Base-by-base conservation (phyloP, 805 yeast genomes). In the Wickerhamiella domercqiae region DNA sequence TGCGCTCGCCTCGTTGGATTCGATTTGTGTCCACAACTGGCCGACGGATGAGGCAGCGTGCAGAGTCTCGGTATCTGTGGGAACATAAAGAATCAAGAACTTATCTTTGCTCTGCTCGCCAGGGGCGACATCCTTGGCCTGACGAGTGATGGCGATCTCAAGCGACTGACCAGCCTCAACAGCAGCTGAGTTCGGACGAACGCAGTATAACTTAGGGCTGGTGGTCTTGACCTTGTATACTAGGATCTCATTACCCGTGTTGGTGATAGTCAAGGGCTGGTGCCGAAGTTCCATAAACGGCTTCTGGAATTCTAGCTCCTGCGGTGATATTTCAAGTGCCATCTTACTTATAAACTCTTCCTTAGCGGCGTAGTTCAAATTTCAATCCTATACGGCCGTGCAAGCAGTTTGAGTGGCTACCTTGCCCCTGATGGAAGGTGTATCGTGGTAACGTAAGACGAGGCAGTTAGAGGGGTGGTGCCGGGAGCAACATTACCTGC, bases 221-320 rank as follows among this genome's bases (percentile, higher is more conserved):
- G 98, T 90, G 33, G 98, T 87, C 64, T 87, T 90, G 54, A 90
- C 96, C 64, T 90, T 90, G 68, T 83, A 90, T 21, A 94, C 95
- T 32, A 75, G 66, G 22, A 73, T 62, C 38, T 66, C 65, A 13
- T 71, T 58, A 29, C 77, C 63, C 49, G 74, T 76, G 57, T 79
- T 78, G 17, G 31, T 35, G 20, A 46, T 35, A 21, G 30, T 36
- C 34, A 46, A 22, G 19, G 29, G 28, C 15, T 41, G 33, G 24
- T 29, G 21, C 16, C 29, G 33, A 21, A 38, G 37, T 32, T 45
- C 47, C 29, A 36, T 43, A 34, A 34, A 39, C 14, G 50, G 49
- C 17, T 46, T 44, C 20, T 22, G 21, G 37, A 45, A 45, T 15
- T 44, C 48, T 16, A 45, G 34, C 26, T 39, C 45, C 9, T 29